Evolutionary conservation across 106 monocot species (phyloP).

Genomic region (Apostasia ramifera): DNA sequence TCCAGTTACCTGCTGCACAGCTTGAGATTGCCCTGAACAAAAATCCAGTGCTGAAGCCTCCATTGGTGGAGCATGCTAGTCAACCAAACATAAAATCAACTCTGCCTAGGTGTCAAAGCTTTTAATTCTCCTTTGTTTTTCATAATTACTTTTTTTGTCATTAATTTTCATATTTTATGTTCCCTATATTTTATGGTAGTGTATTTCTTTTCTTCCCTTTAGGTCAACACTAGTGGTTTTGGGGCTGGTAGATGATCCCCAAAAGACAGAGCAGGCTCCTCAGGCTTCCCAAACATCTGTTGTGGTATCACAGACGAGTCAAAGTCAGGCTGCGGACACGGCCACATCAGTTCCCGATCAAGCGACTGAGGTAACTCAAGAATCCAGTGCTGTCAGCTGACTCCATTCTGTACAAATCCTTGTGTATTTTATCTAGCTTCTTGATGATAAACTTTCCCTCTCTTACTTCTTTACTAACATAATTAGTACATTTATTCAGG

Average conservation of each 20-base stretch:
- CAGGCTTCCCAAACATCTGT: slow-evolving; percentile 8
- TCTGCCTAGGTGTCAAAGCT: slow-evolving; percentile 53
- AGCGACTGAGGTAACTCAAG: slow-evolving; percentile 48
- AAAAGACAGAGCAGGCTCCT: slow-evolving; percentile 15
- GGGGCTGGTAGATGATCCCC: slow-evolving; percentile 65
- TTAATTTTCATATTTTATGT: slow-evolving; percentile 3
- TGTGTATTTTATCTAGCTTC: too few species aligned
- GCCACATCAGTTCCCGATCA: slow-evolving; percentile 48
- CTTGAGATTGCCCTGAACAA: slow-evolving; percentile 88
- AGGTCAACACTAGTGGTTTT: slow-evolving; percentile 80
- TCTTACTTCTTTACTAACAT: too few species aligned
- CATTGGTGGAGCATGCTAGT: slow-evolving; percentile 65
- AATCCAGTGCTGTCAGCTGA: slow-evolving; percentile 35
- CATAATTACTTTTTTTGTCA: neutral
- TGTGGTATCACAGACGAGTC: slow-evolving; percentile 24
- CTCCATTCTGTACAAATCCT: too few species aligned
- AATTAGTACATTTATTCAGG: too few species aligned
- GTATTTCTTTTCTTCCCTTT: slow-evolving; percentile 1
- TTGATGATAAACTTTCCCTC: too few species aligned
- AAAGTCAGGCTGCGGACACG: slow-evolving; percentile 51
- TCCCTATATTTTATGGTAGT: slow-evolving; percentile 2
- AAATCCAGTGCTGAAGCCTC: slow-evolving; percentile 61
- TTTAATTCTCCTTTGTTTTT: neutral
- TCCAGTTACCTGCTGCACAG: slow-evolving; percentile 82
- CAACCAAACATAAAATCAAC: slow-evolving; percentile 66